These are phyloP conservation scores for Trametes versicolor DNA, from an alignment of 1,284 basidiomycete species.

Conservation along the genomic window DNA sequence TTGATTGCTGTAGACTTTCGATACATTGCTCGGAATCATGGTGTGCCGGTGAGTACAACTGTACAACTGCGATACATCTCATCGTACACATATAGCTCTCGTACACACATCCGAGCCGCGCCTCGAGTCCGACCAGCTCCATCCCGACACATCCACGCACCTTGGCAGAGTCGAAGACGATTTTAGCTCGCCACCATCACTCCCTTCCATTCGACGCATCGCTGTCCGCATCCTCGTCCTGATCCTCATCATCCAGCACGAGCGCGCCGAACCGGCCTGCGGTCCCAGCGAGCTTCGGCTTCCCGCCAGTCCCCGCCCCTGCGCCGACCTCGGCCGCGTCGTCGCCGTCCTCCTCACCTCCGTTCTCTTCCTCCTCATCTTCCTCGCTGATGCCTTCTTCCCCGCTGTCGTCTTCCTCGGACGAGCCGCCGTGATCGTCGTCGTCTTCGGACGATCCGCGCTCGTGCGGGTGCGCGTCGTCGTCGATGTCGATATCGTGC, in stretches of 20 bases:
- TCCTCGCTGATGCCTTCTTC: slow-evolving; percentile 18
- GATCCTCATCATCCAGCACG: slow-evolving; percentile 26
- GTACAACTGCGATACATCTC: not conserved
- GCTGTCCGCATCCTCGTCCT: slow-evolving; percentile 11
- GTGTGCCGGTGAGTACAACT: slow-evolving; percentile 1
- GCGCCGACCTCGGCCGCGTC: slow-evolving; percentile 6
- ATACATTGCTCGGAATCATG: not conserved
- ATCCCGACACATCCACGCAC: not conserved
- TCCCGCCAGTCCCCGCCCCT: slow-evolving; percentile 3
- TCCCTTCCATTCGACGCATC: not conserved
- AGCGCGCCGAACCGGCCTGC: slow-evolving; percentile 40
- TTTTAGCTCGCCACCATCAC: not conserved
- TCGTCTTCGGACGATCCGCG: slow-evolving; percentile 40
- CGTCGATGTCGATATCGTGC: slow-evolving; percentile 48
- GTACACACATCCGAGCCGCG: not conserved
- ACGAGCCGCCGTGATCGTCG: slow-evolving; percentile 44
- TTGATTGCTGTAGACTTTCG: slow-evolving; percentile 4
- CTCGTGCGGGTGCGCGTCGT: slow-evolving; percentile 39
- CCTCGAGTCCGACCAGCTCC: too few species aligned
- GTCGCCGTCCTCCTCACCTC: slow-evolving; percentile 14
- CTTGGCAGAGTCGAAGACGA: not conserved
- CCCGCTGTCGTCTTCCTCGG: slow-evolving; percentile 7
- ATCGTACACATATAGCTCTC: too few species aligned
- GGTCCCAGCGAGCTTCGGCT: slow-evolving; percentile 8
- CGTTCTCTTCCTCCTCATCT: slow-evolving; percentile 19